phyloP scores from a whole-genome alignment of 306 rosid species.

The Sophora flavescens region DNA sequence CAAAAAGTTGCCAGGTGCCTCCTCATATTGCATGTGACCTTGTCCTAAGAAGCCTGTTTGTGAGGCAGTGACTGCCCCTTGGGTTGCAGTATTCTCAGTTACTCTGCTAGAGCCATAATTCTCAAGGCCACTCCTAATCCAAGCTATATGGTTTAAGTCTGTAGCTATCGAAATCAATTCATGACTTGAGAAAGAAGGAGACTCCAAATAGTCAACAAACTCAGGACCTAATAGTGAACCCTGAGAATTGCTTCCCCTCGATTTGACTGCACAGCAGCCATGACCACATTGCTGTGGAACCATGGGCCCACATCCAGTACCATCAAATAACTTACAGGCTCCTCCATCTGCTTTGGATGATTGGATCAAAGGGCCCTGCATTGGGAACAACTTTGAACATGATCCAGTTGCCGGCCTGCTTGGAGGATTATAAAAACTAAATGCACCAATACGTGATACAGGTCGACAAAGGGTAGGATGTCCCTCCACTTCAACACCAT shows the following conservation, averaged over 20 bases:
- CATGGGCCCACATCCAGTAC: constrained; percentile 53
- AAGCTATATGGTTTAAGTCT: constrained; percentile 74
- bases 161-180: constrained; percentile 69
- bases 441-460: constrained; percentile 69
- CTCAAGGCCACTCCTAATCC: constrained; percentile 82
- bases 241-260: constrained; percentile 34
- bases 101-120: constrained; percentile 40
- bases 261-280: constrained; percentile 62
- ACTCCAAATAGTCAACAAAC: constrained; percentile 69
- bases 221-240: constrained; percentile 75
- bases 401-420: constrained; percentile 43
- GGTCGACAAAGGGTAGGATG: constrained; percentile 58
- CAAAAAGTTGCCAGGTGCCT: constrained; percentile 56
- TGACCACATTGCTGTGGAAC: constrained; percentile 70
- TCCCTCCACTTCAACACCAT: constrained; percentile 47
- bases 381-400: constrained; percentile 49
- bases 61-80: constrained; percentile 43
- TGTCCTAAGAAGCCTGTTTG: constrained; percentile 43
- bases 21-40: constrained; percentile 50
- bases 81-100: constrained; percentile 47
- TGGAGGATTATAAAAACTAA: constrained; percentile 59
- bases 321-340: constrained; percentile 56
- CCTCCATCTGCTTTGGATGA: constrained; percentile 50
- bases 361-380: constrained; percentile 60
- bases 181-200: constrained; percentile 64